Conservation (phyloP, 2,329 filamentous ascomycete genomes). For the Pestalotiopsis sp. region DNA sequence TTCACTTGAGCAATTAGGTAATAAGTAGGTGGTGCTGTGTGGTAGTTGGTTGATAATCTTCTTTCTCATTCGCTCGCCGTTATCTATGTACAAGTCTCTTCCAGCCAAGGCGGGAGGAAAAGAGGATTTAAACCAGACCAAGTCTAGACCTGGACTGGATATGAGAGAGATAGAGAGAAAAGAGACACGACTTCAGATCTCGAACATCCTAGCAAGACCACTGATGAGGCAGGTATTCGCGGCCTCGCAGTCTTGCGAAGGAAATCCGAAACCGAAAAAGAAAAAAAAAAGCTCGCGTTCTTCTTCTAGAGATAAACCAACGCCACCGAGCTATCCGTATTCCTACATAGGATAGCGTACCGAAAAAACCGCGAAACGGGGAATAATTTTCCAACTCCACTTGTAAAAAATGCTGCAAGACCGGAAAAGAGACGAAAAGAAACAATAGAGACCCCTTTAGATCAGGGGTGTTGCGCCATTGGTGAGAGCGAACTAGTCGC, state of each 20-base stretch:
- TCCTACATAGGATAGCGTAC: neutral
- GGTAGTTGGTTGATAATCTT: neutral
- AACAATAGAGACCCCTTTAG: neutral
- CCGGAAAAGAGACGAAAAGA: neutral
- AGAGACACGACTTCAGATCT: neutral
- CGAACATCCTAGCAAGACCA: neutral
- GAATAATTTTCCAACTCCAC: slow-evolving; percentile 14
- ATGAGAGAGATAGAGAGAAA: neutral
- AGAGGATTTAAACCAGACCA: neutral
- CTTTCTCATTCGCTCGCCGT: neutral
- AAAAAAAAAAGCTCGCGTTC: neutral
- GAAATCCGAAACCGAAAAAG: neutral
- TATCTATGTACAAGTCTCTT: neutral
- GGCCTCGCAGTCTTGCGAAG: neutral
- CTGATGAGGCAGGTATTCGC: neutral
- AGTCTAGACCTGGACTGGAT: neutral
- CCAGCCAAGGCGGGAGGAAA: neutral
- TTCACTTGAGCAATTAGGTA: neutral
- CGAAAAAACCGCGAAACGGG: slow-evolving; percentile 7
- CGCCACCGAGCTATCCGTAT: slow-evolving; percentile 2
- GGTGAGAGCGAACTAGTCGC: neutral
- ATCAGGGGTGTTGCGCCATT: neutral
- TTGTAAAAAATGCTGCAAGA: neutral
- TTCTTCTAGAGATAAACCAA: neutral
- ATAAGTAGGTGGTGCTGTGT: neutral